These are phyloP conservation scores for Lagenidium giganteum DNA, from an alignment of 352 stramenopile genomes.

Conservation along the genomic window DNA sequence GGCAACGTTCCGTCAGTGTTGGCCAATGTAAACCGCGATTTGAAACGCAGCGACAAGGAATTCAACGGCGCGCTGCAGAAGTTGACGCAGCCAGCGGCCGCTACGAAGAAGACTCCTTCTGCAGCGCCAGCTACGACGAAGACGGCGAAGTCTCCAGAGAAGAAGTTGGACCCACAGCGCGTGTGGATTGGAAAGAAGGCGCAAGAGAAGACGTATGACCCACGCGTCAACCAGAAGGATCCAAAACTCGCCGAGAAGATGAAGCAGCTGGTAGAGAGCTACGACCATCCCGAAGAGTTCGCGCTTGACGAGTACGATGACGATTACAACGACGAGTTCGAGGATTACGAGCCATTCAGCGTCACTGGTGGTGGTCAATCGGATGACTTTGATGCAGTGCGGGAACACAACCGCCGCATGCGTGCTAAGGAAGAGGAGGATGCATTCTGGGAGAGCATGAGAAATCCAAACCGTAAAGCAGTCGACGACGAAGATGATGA, in stretches of 20 bases:
- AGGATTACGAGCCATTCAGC: conserved; percentile 70
- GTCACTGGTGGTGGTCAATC: conserved; percentile 33
- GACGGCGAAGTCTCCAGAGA: conserved; percentile 12
- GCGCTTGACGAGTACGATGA: conserved; percentile 68
- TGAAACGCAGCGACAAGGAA: conserved; percentile 24
- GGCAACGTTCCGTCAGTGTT: conserved; percentile 33
- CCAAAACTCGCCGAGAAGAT: conserved; percentile 42
- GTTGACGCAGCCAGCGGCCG: too few species aligned
- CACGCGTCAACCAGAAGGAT: conserved; percentile 42
- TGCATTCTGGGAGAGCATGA: conserved; percentile 68
- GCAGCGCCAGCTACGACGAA: conserved; percentile 7
- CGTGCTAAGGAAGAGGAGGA: conserved; percentile 54
- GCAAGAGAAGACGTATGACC: conserved; percentile 52
- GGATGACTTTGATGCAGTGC: conserved; percentile 49
- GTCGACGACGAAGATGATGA: conserved; percentile 9
- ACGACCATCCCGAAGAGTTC: conserved; percentile 43
- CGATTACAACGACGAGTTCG: conserved; percentile 85
- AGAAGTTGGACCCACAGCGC: conserved; percentile 37
- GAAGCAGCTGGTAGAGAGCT: conserved; percentile 42
- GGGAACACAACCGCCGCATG: conserved; percentile 44
- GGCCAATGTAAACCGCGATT: conserved; percentile 20
- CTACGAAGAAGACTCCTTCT: conserved; percentile 2
- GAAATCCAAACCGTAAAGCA: conserved; percentile 38
- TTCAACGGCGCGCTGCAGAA: conserved; percentile 23
- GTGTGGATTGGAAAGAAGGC: conserved; percentile 68